Evolutionary conservation across 805 yeast species (phyloP).

Genomic region (Saccharomycopsis javanensis): DNA sequence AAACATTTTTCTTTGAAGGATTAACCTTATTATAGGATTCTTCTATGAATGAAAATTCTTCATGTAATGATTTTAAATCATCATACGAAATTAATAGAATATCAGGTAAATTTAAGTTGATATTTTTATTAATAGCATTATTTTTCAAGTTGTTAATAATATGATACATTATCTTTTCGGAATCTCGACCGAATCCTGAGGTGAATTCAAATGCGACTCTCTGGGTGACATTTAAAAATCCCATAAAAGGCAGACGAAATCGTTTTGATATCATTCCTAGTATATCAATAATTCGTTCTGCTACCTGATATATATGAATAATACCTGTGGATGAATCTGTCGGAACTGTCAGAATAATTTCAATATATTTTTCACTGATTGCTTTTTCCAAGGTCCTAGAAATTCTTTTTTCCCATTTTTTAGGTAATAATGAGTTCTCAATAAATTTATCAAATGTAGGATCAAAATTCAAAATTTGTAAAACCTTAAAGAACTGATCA

Average conservation of each 20-base stretch:
- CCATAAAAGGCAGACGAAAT: constrained; percentile 54
- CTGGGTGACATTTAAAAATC: constrained; percentile 41
- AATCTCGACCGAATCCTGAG: constrained; percentile 44
- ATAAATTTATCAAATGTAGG: constrained; percentile 29
- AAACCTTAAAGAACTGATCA: constrained; percentile 39
- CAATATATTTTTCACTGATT: constrained; percentile 36
- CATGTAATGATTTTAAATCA: constrained; percentile 51
- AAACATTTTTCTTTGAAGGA: constrained; percentile 26
- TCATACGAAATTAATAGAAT: constrained; percentile 32
- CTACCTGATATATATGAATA: constrained; percentile 46
- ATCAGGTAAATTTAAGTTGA: constrained; percentile 20
- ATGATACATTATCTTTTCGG: constrained; percentile 40
- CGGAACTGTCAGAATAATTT: constrained; percentile 43
- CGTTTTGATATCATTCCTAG: constrained; percentile 46
- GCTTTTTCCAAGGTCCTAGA: constrained; percentile 30
- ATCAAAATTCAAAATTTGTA: constrained; percentile 42
- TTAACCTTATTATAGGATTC: constrained; percentile 41
- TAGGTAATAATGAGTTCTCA: constrained; percentile 30
- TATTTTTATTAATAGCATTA: constrained; percentile 22
- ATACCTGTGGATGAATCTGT: constrained; percentile 44
- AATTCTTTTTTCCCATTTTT: constrained; percentile 35
- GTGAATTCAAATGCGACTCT: constrained; percentile 41
- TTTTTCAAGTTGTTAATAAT: constrained; percentile 32
- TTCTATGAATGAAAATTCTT: constrained; percentile 42
- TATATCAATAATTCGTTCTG: constrained; percentile 41